phyloP scores from a whole-genome alignment of 2,329 filamentous ascomycete species.

The Hypoxylon sp. region DNA sequence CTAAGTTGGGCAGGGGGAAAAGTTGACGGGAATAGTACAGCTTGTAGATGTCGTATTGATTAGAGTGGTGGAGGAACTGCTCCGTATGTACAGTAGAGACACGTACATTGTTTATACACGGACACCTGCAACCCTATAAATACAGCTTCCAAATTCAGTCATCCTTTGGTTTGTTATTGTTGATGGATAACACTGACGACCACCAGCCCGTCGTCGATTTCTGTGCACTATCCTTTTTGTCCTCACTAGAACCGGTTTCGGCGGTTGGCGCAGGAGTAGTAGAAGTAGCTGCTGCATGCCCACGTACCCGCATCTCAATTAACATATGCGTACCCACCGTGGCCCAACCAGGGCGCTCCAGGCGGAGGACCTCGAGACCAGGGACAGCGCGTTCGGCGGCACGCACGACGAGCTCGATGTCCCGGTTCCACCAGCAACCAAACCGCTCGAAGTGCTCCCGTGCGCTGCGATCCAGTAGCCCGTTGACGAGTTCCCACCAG shows the following conservation, averaged over 20 bases:
- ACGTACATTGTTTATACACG: constrained; percentile 1
- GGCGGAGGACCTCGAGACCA: constrained; percentile 69
- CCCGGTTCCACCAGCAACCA: constrained; percentile 79
- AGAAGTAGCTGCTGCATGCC: constrained; percentile 1
- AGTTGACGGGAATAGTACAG: not conserved
- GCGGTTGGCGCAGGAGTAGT: not conserved
- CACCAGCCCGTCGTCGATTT: constrained; percentile 28
- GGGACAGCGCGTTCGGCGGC: constrained; percentile 64
- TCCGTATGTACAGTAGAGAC: not conserved
- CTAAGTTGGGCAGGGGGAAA: not conserved
- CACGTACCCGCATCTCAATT: constrained; percentile 65
- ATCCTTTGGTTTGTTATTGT: constrained; percentile 30
- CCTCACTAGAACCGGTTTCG: not conserved
- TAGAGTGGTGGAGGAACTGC: not conserved
- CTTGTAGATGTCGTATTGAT: not conserved
- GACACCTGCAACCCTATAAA: not conserved
- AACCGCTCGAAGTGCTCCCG: constrained; percentile 70
- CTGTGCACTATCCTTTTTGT: constrained; percentile 25
- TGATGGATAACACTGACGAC: constrained; percentile 31
- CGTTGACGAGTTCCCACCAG: constrained; percentile 68
- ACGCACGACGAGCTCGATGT: constrained; percentile 69
- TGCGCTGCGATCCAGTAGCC: constrained; percentile 69
- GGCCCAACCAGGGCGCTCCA: constrained; percentile 66
- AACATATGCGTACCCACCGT: constrained; percentile 72
- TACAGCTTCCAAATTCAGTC: constrained; percentile 5